Evolutionary conservation across 352 stramenopile species (phyloP), one percentile per base, ranked within the genome.

Genomic region (Pythium folliculosum): DNA sequence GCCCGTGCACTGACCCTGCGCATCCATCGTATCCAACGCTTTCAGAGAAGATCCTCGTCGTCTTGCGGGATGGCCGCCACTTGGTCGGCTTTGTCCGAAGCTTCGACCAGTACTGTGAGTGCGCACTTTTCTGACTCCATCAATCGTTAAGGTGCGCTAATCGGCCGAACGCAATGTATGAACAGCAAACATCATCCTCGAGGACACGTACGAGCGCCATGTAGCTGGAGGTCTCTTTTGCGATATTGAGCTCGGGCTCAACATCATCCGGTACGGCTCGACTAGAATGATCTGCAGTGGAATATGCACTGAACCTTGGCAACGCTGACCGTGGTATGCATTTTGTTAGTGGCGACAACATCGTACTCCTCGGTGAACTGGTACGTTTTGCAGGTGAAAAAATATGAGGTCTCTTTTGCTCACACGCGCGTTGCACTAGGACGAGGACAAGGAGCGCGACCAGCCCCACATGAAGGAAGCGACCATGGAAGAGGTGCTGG

Each of bases 211-310:
- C 74, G 92, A 98, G 73, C 88, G 92, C 67, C 84, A 96, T 62
- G 84, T 96, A 38, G 84, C 90, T 32, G 82, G 81, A 53, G 81
- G 81, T 38, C 82, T 97, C 63, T 99, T 98, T 76, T 96, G 95
- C 44, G 96, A 99, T 68, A 97, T 99, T 62, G 85, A 97, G 63
- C 75, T 99, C 49, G 95, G 95, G 27, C 75, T 99, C n/a, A 99
- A 98, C 77, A 93, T 99, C 68, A 95, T 99, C 51, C 86, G 96
- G 77, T 95, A 72, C 17, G 69, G 43, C 4, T 8, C 6, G 4
- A 5, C n/a, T 17, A 16, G 55, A 12, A 27, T 43, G 5, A 5
- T 16, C n/a, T n/a, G n/a, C n/a, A n/a, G n/a, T n/a, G n/a, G n/a
- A n/a, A n/a, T n/a, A n/a, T n/a, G n/a, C n/a, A n/a, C n/a, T n/a